Conservation (phyloP, 2,329 filamentous ascomycete genomes). For the Aspergillaceae sp. region DNA sequence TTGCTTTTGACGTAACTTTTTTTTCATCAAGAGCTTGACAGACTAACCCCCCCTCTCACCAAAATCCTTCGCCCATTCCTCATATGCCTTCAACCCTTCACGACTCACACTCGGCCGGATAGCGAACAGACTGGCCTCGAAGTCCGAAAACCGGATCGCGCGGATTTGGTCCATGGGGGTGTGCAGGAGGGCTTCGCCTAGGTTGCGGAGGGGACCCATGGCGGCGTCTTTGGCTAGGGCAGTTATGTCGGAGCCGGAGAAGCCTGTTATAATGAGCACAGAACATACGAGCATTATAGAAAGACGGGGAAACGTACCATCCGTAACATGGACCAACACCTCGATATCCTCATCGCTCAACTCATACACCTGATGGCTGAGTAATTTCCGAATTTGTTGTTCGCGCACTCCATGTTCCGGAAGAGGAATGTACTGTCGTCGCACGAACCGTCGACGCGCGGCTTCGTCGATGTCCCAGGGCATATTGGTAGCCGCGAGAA, state of each 20-base stretch:
- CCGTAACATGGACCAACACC: constrained; percentile 67
- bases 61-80: constrained; percentile 89
- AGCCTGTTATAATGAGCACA: constrained; percentile 52
- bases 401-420: constrained; percentile 76
- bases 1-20: too few species aligned
- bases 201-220: constrained; percentile 85
- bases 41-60: constrained; percentile 68
- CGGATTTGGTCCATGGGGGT: constrained; percentile 94
- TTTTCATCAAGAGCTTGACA: too few species aligned
- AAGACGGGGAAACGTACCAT: constrained; percentile 48
- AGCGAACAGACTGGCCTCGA: constrained; percentile 69
- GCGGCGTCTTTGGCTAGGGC: constrained; percentile 94
- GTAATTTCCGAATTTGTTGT: constrained; percentile 66
- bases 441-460: constrained; percentile 78
- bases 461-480: constrained; percentile 98
- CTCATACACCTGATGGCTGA: constrained; percentile 81
- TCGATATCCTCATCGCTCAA: constrained; percentile 64
- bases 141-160: constrained; percentile 74
- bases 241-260: constrained; percentile 94
- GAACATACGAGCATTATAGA: neutral
- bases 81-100: constrained; percentile 76
- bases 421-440: constrained; percentile 90
- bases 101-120: constrained; percentile 87
- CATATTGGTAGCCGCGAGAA: constrained; percentile 89
- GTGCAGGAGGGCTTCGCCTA: constrained; percentile 80